Evolutionary conservation across 2,329 filamentous ascomycete species (phyloP).

Genomic region (Talaromyces sp.): DNA sequence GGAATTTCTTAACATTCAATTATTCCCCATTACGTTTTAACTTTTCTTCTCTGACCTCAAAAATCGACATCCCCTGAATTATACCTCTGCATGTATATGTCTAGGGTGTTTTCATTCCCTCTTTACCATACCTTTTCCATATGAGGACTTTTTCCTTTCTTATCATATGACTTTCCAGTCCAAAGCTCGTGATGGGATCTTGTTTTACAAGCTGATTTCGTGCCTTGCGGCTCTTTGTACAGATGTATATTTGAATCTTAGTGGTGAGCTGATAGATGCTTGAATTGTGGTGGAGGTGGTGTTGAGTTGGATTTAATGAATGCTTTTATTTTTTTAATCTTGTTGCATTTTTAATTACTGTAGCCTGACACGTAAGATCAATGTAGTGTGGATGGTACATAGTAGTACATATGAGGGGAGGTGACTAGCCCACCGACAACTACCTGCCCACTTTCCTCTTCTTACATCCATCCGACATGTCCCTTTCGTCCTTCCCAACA

Average conservation of each 20-base stretch:
- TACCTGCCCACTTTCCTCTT: no score
- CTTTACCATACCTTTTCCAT: background rate
- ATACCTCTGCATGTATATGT: constrained; percentile 6
- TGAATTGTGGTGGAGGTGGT: background rate
- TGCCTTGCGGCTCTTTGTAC: constrained; percentile 6
- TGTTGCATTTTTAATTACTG: background rate
- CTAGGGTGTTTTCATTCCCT: background rate
- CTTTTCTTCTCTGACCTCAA: background rate
- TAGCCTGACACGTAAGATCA: background rate
- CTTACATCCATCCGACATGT: background rate
- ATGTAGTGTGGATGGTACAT: background rate
- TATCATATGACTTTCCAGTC: constrained; percentile 2
- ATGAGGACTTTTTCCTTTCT: background rate
- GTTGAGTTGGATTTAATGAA: constrained; percentile 10
- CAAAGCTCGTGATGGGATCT: background rate
- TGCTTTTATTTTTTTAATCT: constrained; percentile 7
- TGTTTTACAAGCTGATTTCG: background rate
- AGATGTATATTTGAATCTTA: constrained; percentile 18
- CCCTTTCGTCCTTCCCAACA: no score
- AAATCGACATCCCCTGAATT: background rate
- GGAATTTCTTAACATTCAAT: constrained; percentile 17
- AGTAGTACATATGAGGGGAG: background rate
- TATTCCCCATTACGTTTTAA: constrained; percentile 22
- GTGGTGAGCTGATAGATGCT: constrained; percentile 3
- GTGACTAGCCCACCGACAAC: background rate